Conservation (phyloP, 1,284 basidiomycete genomes). For the Mixia osmundae region DNA sequence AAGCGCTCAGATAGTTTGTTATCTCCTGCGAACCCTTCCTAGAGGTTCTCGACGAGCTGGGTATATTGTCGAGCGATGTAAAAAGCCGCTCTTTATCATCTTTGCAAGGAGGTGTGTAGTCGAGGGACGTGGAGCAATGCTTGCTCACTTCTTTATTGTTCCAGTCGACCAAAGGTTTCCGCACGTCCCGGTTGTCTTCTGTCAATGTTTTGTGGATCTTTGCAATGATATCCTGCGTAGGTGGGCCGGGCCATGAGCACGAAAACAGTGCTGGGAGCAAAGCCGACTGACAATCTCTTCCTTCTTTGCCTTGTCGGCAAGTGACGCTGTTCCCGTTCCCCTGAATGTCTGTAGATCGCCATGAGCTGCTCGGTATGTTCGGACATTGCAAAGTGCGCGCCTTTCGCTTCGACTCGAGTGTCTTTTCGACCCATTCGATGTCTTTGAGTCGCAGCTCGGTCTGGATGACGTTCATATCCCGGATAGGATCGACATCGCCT, state of each 20-base stretch:
- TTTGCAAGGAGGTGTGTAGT: conserved; percentile 15
- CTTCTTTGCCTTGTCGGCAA: conserved; percentile 89
- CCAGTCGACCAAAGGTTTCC: conserved; percentile 91
- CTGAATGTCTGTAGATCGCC: conserved; percentile 43
- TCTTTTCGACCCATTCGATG: conserved; percentile 95
- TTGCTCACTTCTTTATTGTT: conserved; percentile 76
- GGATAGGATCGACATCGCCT: conserved; percentile 82
- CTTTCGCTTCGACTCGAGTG: conserved; percentile 32
- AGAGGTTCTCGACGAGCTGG: conserved; percentile 42
- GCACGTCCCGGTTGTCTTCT: conserved; percentile 69
- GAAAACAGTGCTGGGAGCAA: neutral
- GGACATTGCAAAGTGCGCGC: no score
- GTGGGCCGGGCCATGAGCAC: neutral
- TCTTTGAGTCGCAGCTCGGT: conserved; percentile 88
- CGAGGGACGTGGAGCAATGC: neutral
- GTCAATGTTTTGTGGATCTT: conserved; percentile 59
- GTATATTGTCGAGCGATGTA: conserved; percentile 38
- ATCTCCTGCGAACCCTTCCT: conserved; percentile 40
- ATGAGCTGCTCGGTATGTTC: no score
- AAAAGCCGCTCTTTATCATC: conserved; percentile 49
- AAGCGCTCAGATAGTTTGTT: conserved; percentile 20
- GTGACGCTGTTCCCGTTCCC: conserved; percentile 45
- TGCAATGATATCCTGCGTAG: conserved; percentile 46
- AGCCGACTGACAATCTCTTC: conserved; percentile 57
- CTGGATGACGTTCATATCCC: conserved; percentile 96